Evolutionary conservation across 805 yeast genomes (phyloP), one percentile per base, ranked within the genome.

Genomic region (Yarrowia sp.): DNA sequence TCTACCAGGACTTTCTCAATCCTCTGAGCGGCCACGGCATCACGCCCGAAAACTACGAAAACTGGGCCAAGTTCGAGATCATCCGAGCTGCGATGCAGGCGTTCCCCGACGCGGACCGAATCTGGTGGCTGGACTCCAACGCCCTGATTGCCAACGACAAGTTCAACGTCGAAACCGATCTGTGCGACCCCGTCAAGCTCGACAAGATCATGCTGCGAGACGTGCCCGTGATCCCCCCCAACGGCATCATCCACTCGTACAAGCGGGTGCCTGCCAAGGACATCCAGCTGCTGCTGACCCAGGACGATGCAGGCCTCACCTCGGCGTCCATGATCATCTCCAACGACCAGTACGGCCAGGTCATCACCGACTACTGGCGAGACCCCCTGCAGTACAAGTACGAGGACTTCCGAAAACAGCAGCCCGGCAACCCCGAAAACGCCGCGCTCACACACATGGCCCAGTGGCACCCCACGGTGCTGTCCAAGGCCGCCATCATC

Each of bases 81-180:
- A 76, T 91, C 75, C 84, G 96, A 70, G 95, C 93, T 50, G 98
- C 98, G n/a, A 87, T 94, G 88, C 86, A 85, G 76, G 95, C 97
- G 0, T 92, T 92, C 80, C 98, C 98, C 0, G 81, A 87, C 58
- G 90, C 97, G n/a, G 86, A 91, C 76, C 89, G 91, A 82, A 88
- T 93, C 74, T 91, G 98, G 95, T 93, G 87, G 74, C 75, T 95
- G 52, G 97, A 91, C 76, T 74, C 72, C 56, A 86, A 88, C 73
- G 86, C 94, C 0, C 78, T 92, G 65, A 87, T 94, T 68, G 89
- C 90, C 91, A 85, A 91, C 70, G 79, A 86, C 68, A 84, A 84
- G 64, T 80, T 88, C 46, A 86, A 90, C 69, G 73, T 94, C 40
- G 78, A 83, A 15, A 80, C 85, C 24, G 86, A 88, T 71, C 76